Evolutionary conservation across 192 early-diverging fungal genomes (phyloP).

Genomic region (Coemansia sp.): DNA sequence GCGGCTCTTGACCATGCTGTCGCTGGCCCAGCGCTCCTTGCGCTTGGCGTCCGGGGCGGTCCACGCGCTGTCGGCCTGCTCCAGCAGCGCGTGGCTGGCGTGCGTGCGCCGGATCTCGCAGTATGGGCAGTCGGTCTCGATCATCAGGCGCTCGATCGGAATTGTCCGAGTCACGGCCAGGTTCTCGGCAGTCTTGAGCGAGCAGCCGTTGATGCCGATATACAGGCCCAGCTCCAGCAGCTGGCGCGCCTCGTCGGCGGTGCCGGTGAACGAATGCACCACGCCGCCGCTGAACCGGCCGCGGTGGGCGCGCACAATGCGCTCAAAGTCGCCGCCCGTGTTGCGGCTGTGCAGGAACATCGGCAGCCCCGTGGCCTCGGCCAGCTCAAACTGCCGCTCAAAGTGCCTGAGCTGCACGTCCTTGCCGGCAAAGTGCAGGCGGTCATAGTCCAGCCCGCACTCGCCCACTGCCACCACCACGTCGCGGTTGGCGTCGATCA

Average conservation of each 20-base stretch:
- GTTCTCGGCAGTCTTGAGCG: slow-evolving; percentile 84
- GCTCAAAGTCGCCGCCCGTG: slow-evolving; percentile 73
- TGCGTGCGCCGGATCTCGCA: slow-evolving; percentile 87
- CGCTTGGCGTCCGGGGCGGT: slow-evolving; percentile 55
- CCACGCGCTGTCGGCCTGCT: slow-evolving; percentile 8
- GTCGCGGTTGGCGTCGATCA: slow-evolving; percentile 33
- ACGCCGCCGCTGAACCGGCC: slow-evolving; percentile 66
- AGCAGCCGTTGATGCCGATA: slow-evolving; percentile 97
- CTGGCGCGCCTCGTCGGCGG: slow-evolving; percentile 59
- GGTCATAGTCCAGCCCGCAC: slow-evolving; percentile 92
- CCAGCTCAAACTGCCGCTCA: slow-evolving; percentile 73
- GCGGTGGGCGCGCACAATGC: slow-evolving; percentile 59
- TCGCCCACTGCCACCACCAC: slow-evolving; percentile 91
- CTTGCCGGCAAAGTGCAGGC: slow-evolving; percentile 75
- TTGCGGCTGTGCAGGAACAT: slow-evolving; percentile 92
- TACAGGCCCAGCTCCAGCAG: slow-evolving; percentile 67
- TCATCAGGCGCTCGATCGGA: slow-evolving; percentile 76
- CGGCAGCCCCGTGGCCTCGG: slow-evolving; percentile 71
- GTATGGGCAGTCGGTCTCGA: slow-evolving; percentile 95
- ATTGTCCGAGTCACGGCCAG: slow-evolving; percentile 65
- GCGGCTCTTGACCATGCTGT: slow-evolving; percentile 68
- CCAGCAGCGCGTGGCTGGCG: slow-evolving; percentile 64
- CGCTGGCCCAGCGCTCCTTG: slow-evolving; percentile 61
- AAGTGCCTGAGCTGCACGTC: slow-evolving; percentile 76
- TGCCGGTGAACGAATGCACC: slow-evolving; percentile 88